Evolutionary conservation across 768 basidiomycete species (phyloP).

Genomic region (Lanmaoa rubissima): DNA sequence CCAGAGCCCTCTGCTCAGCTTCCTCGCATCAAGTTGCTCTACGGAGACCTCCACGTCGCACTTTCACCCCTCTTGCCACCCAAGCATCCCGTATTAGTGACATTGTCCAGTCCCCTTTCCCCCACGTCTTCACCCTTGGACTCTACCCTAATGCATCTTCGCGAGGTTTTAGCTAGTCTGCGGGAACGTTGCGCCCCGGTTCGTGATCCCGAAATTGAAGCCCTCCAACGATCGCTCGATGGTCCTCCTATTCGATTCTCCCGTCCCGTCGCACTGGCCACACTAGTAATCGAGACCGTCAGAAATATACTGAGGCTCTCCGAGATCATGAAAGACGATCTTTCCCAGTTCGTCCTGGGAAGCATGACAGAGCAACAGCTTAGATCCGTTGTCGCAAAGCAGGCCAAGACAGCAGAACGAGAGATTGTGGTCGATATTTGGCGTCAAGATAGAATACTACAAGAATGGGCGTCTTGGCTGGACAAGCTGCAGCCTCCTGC

Average conservation of each 20-base stretch:
- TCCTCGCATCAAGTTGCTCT: conserved; percentile 53
- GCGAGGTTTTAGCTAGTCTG: conserved; percentile 50
- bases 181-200: conserved; percentile 65
- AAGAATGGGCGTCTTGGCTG: conserved; percentile 29
- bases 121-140: conserved; percentile 69
- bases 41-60: conserved; percentile 49
- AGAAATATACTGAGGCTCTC: conserved; percentile 50
- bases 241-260: conserved; percentile 28
- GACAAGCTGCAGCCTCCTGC: conserved; percentile 1
- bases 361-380: conserved; percentile 66
- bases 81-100: conserved; percentile 46
- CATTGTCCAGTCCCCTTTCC: conserved; percentile 56
- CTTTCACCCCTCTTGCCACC: conserved; percentile 60
- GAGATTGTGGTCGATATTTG: conserved; percentile 52
- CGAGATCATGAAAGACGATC: conserved; percentile 66
- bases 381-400: conserved; percentile 42
- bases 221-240: conserved; percentile 37
- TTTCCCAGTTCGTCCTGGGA: conserved; percentile 63
- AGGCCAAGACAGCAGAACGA: conserved; percentile 56
- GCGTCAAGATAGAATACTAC: conserved; percentile 32
- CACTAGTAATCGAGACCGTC: conserved; percentile 45
- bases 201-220: conserved; percentile 55
- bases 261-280: conserved; percentile 39
- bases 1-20: conserved; percentile 59
- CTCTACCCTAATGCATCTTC: conserved; percentile 52